Percentiles rank a stretch among this genome's conserved stretches.
phyloP scores from a whole-genome alignment of 108 stramenopile genomes.

The Fragilariopsis cylindrus region DNA sequence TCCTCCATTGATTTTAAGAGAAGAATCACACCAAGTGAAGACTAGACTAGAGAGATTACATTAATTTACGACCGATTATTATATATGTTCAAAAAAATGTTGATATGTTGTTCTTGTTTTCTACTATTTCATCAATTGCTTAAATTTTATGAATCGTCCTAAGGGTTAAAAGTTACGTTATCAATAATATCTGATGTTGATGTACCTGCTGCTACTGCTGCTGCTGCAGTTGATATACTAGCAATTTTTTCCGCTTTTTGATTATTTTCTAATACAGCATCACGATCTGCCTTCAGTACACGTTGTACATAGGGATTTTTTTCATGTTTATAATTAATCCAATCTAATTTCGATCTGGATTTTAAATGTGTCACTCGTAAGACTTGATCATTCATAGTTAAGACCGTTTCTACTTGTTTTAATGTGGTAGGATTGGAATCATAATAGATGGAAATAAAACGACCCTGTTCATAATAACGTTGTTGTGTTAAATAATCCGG shows the following conservation, averaged over 20 bases:
- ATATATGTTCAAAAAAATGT: not conserved
- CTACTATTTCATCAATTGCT: not conserved
- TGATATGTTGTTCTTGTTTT: not conserved
- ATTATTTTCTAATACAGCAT: not conserved
- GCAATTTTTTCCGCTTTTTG: not conserved
- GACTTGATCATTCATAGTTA: constrained; percentile 73
- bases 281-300: constrained; percentile 15
- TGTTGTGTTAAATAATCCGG: constrained; percentile 67
- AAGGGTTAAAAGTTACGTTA: not conserved
- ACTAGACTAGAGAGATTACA: no score
- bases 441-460: constrained; percentile 81
- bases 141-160: not conserved
- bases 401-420: constrained; percentile 59
- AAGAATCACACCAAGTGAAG: no score
- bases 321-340: constrained; percentile 66
- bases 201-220: not conserved
- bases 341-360: constrained; percentile 65
- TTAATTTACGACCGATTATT: no score
- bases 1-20: no score
- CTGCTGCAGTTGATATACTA: not conserved
- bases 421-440: constrained; percentile 73
- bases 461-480: constrained; percentile 83
- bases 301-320: constrained; percentile 83
- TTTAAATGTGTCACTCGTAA: constrained; percentile 77
- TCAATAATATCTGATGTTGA: not conserved